Percentiles rank a stretch among this genome's conserved stretches.
These are phyloP conservation scores for Monosporascus cannonballus DNA, from an alignment of 2,329 filamentous ascomycete genomes.

Conservation along the genomic window DNA sequence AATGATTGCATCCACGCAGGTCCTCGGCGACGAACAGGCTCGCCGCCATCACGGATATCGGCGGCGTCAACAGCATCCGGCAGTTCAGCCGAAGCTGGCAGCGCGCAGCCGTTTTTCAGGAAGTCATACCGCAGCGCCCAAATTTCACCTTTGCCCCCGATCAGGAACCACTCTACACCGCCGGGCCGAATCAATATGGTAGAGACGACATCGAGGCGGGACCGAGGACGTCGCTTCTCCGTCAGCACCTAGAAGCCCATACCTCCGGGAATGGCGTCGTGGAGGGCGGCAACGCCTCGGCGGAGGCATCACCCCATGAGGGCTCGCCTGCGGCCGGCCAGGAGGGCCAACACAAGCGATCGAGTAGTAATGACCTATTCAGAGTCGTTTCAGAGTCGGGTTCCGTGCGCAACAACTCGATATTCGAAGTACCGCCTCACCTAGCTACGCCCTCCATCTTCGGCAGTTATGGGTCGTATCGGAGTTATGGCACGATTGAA, in stretches of 20 bases:
- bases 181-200: slow-evolving; percentile 33
- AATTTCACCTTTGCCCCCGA: slow-evolving; percentile 64
- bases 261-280: slow-evolving; percentile 19
- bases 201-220: slow-evolving; percentile 34
- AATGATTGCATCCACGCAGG: slow-evolving; percentile 29
- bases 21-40: slow-evolving; percentile 55
- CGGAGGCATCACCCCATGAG: slow-evolving; percentile 10
- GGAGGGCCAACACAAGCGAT: slow-evolving; percentile 33
- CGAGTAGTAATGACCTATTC: slow-evolving; percentile 35
- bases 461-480: slow-evolving; percentile 60
- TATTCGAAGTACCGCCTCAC: slow-evolving; percentile 54
- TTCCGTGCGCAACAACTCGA: slow-evolving; percentile 35
- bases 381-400: slow-evolving; percentile 22
- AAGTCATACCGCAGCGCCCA: slow-evolving; percentile 74
- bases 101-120: slow-evolving; percentile 79
- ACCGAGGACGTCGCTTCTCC: slow-evolving; percentile 39
- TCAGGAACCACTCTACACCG: slow-evolving; percentile 36
- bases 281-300: slow-evolving; percentile 22
- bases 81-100: slow-evolving; percentile 93
- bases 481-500: slow-evolving; percentile 49
- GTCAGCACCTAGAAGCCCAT: slow-evolving; percentile 44
- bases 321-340: slow-evolving; percentile 1
- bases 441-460: slow-evolving; percentile 64
- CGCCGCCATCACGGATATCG: slow-evolving; percentile 60
- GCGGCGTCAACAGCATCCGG: slow-evolving; percentile 88